Evolutionary conservation across 176 grass and related monocot genomes (phyloP).

Genomic region (Tillandsia leiboldiana): DNA sequence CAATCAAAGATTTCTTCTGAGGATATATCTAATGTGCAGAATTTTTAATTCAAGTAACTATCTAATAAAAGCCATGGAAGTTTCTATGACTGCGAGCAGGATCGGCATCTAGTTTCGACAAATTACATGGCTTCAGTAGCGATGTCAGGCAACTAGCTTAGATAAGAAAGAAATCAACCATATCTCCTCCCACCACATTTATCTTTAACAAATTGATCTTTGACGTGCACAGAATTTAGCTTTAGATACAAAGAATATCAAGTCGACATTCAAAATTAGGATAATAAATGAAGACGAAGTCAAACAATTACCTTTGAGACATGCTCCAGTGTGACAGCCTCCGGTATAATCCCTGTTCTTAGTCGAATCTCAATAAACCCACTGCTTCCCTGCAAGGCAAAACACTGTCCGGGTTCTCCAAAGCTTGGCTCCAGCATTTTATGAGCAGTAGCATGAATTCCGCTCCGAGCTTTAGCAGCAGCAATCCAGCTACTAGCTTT

Average conservation of each 20-base stretch:
- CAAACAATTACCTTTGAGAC: slow-evolving; percentile 58
- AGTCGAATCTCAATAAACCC: slow-evolving; percentile 85
- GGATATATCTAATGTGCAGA: too few species aligned
- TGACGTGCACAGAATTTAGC: background rate
- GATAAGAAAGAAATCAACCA: too few species aligned
- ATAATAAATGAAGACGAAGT: background rate
- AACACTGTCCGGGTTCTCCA: slow-evolving; percentile 90
- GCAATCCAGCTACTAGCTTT: slow-evolving; percentile 17
- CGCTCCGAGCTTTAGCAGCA: slow-evolving; percentile 2
- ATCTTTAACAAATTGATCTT: background rate
- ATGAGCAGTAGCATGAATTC: slow-evolving; percentile 24
- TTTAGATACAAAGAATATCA: background rate
- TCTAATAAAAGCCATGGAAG: too few species aligned
- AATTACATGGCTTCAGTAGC: too few species aligned
- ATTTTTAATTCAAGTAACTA: too few species aligned
- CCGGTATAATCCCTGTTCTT: slow-evolving; percentile 45
- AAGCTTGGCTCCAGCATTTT: slow-evolving; percentile 85
- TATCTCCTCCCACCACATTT: background rate
- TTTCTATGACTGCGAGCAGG: too few species aligned
- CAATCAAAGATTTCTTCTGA: too few species aligned
- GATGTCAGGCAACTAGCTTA: too few species aligned
- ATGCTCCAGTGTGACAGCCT: slow-evolving; percentile 87
- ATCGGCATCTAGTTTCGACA: too few species aligned
- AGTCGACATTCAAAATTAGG: background rate
- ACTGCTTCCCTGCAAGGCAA: slow-evolving; percentile 54